Conservation (phyloP, 208 protist genomes). For the Crithidia bombi region DNA sequence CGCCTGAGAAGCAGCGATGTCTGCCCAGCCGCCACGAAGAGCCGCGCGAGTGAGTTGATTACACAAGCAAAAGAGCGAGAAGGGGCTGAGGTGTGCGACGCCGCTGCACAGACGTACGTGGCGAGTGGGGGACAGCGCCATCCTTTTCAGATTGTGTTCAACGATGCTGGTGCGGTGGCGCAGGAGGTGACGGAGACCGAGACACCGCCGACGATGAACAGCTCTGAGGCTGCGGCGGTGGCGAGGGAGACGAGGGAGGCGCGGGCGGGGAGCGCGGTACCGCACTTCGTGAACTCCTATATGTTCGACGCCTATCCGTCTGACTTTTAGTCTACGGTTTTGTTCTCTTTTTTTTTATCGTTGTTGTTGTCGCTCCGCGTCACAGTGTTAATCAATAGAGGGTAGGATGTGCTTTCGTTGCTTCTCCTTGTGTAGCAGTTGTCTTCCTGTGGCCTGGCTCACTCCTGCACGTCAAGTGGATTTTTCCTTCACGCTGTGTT, state of each 20-base stretch:
- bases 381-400: no score
- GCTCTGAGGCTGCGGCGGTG: not conserved
- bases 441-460: no score
- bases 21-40: constrained; percentile 12
- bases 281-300: constrained; percentile 19
- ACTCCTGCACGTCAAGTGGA: no score
- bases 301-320: constrained; percentile 12
- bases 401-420: no score
- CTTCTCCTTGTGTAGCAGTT: no score
- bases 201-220: not conserved
- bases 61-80: constrained; percentile 10
- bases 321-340: constrained; percentile 4
- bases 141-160: constrained; percentile 20
- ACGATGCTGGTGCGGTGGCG: constrained; percentile 5
- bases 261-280: not conserved
- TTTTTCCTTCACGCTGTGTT: no score
- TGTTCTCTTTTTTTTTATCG: constrained; percentile 11
- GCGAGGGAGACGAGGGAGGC: not conserved
- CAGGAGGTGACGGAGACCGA: not conserved
- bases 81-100: not conserved
- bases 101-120: not conserved
- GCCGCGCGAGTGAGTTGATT: constrained; percentile 11
- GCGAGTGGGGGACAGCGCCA: constrained; percentile 2
- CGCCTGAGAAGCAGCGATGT: constrained; percentile 44
- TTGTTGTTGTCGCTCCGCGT: constrained; percentile 49